Conservation (phyloP, 805 yeast species). For the Candida koratica region DNA sequence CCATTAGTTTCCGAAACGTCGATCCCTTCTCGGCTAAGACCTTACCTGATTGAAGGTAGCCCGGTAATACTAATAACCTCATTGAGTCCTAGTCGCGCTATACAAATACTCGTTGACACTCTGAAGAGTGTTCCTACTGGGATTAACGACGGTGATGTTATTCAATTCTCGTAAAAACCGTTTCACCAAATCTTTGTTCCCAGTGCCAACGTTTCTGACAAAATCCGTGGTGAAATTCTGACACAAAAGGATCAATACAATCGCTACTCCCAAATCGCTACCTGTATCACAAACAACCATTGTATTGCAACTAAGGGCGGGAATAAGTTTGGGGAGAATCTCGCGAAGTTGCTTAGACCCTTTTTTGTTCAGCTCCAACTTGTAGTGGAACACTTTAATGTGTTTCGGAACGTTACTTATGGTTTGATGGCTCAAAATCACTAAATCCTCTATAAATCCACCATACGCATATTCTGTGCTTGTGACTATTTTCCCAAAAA, state of each 20-base stretch:
- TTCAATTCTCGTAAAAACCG: conserved; percentile 52
- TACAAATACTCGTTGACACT: conserved; percentile 49
- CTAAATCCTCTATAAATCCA: conserved; percentile 12
- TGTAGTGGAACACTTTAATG: conserved; percentile 14
- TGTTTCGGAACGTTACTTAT: conserved; percentile 10
- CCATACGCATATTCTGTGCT: conserved; percentile 12
- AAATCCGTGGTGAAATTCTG: conserved; percentile 43
- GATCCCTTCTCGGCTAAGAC: conserved; percentile 32
- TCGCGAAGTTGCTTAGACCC: conserved; percentile 61
- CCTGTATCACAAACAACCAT: conserved; percentile 62
- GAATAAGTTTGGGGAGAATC: conserved; percentile 42
- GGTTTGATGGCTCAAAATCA: conserved; percentile 23
- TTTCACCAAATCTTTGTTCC: conserved; percentile 50
- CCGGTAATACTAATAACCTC: conserved; percentile 26
- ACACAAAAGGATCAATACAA: conserved; percentile 51
- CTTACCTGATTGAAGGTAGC: conserved; percentile 35
- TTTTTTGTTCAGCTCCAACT: conserved; percentile 46
- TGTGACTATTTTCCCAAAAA: conserved; percentile 23
- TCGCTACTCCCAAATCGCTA: conserved; percentile 61
- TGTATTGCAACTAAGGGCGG: conserved; percentile 12
- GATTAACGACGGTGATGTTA: conserved; percentile 53
- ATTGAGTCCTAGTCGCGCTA: not conserved
- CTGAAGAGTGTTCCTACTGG: conserved; percentile 74
- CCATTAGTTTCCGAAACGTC: conserved; percentile 27
- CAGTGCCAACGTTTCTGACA: conserved; percentile 16